Percentiles rank a stretch among this genome's conserved stretches.
Evolutionary conservation across 192 early-diverging fungal species (phyloP).

Genomic region (Coemansia sp.): DNA sequence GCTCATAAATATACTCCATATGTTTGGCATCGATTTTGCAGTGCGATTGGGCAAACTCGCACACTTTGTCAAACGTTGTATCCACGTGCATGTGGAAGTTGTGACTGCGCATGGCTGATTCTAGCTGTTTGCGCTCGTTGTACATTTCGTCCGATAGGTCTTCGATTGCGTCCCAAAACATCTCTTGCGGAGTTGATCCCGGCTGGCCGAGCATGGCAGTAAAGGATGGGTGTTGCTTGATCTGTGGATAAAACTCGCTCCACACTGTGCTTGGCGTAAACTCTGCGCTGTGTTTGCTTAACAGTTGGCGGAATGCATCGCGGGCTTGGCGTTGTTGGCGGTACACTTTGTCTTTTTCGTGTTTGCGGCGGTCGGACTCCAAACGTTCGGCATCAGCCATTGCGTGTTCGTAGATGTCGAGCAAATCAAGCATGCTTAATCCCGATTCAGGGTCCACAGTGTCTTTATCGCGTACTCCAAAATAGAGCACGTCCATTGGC

Average conservation of each 20-base stretch:
- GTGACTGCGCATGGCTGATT: constrained; percentile 38
- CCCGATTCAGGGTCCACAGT: constrained; percentile 38
- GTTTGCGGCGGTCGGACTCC: constrained; percentile 61
- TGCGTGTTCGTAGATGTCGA: constrained; percentile 77
- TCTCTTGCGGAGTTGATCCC: constrained; percentile 83
- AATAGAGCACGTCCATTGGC: constrained; percentile 17
- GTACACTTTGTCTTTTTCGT: constrained; percentile 45
- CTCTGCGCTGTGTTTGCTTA: constrained; percentile 60
- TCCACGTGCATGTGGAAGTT: constrained; percentile 20
- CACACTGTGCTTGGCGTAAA: constrained; percentile 77
- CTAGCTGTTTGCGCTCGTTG: constrained; percentile 64
- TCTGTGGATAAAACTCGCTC: constrained; percentile 77
- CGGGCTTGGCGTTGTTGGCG: constrained; percentile 74
- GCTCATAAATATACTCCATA: constrained; percentile 38
- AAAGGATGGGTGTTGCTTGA: constrained; percentile 72
- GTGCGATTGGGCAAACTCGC: constrained; percentile 35
- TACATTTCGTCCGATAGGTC: constrained; percentile 75
- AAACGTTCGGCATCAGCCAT: constrained; percentile 58
- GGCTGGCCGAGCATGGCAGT: constrained; percentile 70
- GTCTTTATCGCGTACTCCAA: constrained; percentile 4
- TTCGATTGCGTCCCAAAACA: constrained; percentile 91
- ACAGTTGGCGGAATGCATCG: constrained; percentile 67
- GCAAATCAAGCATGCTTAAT: constrained; percentile 79
- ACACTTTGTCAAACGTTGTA: constrained; percentile 32
- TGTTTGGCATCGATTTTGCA: not conserved